Percentiles rank a stretch among this genome's conserved stretches.
Evolutionary conservation across 768 basidiomycete species (phyloP).

Genomic region (Macrocybe gigantea): DNA sequence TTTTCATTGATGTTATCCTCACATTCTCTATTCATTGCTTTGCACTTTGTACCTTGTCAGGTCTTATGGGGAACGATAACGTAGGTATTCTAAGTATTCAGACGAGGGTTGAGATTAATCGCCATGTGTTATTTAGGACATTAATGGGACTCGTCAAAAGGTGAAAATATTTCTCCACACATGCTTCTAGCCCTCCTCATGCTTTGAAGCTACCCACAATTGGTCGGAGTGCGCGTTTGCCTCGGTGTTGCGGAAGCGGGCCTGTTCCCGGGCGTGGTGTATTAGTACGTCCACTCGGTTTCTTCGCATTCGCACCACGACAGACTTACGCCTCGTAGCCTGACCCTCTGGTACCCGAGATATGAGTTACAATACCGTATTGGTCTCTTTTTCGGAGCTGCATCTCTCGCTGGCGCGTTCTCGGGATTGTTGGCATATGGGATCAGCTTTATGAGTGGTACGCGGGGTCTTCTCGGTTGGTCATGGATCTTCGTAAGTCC

Average conservation of each 20-base stretch:
- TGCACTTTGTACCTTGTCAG: conserved; percentile 20
- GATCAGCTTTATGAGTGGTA: conserved; percentile 47
- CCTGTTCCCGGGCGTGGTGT: conserved; percentile 67
- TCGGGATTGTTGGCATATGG: conserved; percentile 54
- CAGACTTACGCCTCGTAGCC: conserved; percentile 20
- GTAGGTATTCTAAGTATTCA: conserved; percentile 24
- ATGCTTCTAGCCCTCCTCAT: neutral
- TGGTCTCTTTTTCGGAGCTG: conserved; percentile 61
- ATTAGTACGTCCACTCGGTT: conserved; percentile 42
- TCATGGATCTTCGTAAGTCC: conserved; percentile 60
- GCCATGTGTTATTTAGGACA: conserved; percentile 30
- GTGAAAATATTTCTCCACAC: conserved; percentile 19
- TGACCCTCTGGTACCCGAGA: conserved; percentile 67
- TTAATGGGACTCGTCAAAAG: conserved; percentile 65
- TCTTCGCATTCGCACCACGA: neutral
- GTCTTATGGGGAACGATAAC: conserved; percentile 60
- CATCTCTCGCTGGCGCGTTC: conserved; percentile 59
- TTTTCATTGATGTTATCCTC: conserved; percentile 2
- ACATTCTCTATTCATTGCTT: too few species aligned
- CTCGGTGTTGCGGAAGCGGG: conserved; percentile 68
- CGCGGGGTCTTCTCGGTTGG: conserved; percentile 46
- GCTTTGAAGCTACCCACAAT: conserved; percentile 47
- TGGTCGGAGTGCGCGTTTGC: conserved; percentile 50
- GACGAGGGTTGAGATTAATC: neutral
- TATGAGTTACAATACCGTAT: conserved; percentile 55